These are phyloP conservation scores for Flaveria sonorensis DNA, from an alignment of 129 eudicot species.

Conservation along the genomic window DNA sequence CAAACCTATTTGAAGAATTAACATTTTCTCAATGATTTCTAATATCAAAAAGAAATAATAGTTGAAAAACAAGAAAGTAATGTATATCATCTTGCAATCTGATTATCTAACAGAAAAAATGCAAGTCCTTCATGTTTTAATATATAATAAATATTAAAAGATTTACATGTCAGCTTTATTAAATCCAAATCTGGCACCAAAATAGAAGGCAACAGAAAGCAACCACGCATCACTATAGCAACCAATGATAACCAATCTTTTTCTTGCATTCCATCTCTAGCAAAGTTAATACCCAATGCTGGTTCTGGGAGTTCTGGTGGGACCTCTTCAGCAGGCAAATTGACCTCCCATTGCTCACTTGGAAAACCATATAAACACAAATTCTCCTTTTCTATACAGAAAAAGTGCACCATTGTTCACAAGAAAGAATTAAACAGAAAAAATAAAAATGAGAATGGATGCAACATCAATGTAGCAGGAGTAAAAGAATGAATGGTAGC, in stretches of 20 bases:
- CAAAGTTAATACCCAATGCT: slow-evolving; percentile 82
- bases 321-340: slow-evolving; percentile 86
- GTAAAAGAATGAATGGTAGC: too few species aligned
- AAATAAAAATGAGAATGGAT: neutral
- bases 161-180: slow-evolving; percentile 77
- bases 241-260: slow-evolving; percentile 85
- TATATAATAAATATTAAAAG: neutral
- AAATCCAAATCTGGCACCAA: slow-evolving; percentile 88
- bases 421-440: neutral
- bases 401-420: slow-evolving; percentile 19
- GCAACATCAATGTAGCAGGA: neutral
- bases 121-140: neutral
- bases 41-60: too few species aligned
- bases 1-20: too few species aligned
- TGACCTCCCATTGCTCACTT: slow-evolving; percentile 88
- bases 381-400: slow-evolving; percentile 68
- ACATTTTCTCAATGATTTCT: too few species aligned
- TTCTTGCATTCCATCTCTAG: slow-evolving; percentile 91
- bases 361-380: slow-evolving; percentile 86
- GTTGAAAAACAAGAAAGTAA: too few species aligned
- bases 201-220: slow-evolving; percentile 80
- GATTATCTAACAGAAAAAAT: neutral
- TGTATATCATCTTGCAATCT: neutral
- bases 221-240: slow-evolving; percentile 92
- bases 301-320: slow-evolving; percentile 96